Base-by-base conservation (phyloP, 768 basidiomycete genomes). In the Mycena kentingensis region DNA sequence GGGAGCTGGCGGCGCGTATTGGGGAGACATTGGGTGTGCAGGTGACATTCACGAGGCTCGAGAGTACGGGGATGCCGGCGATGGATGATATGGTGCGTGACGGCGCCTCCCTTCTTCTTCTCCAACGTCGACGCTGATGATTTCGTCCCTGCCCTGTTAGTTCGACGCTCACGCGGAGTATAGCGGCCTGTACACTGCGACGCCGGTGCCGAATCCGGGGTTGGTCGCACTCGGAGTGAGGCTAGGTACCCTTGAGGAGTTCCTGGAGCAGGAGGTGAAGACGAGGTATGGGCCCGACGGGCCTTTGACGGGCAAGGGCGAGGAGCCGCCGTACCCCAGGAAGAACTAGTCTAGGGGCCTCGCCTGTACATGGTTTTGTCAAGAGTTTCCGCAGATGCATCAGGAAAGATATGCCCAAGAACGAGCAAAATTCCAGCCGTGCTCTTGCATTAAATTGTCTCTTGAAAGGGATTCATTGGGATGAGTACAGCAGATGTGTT, bases 1-100 rank as follows among this genome's bases (percentile, higher is more conserved):
- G 44, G 10, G 46, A 56, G 16, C 31, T 56, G 27, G 45, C 54
- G 10, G 34, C 13, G 24, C 21, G 34, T 28, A 51, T 44, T n/a
- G 45, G 45, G 1, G 37, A 51, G 29, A 45, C 22, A 1, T 26
- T 54, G 16, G 47, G 53, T 16, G 43, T 37, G 8, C 34, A 49
- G 47, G 47, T 54, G 3, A 49, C 42, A 3, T 54, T 49, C 18
- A 45, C 41, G 10, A 49, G 39, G 2, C 25, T 35, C 1, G 26
- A 38, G 7, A 22, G 22, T 2, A 29, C 18, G 18, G 53, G 53
- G 4, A 37, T 49, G 25, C 16, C 41, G 11, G 11, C 25, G 12
- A 22, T 49, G 24, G 48, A 54, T 21, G 53, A 54, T 6, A 54
- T 54, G 53, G 53, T 54, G 16, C 19, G 53, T 51, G 5, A 16